Evolutionary conservation across 306 rosid genomes (phyloP), one percentile per base, ranked within the genome.

Genomic region (Trifolium fragiferum): DNA sequence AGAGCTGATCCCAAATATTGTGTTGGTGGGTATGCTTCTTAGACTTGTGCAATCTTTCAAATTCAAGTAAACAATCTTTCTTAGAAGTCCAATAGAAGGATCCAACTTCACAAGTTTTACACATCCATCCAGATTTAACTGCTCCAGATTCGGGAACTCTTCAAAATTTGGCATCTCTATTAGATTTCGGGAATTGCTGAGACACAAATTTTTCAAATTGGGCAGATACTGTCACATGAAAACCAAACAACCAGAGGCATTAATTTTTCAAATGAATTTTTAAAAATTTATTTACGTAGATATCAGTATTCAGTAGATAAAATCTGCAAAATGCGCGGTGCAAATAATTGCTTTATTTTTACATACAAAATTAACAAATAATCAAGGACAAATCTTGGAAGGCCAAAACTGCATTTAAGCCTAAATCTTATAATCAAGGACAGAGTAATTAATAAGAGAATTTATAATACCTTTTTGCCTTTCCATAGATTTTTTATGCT

Each of bases 401-500:
- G n/a, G n/a, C n/a, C n/a, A n/a, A n/a, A n/a, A n/a, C n/a, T n/a
- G n/a, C n/a, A n/a, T n/a, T n/a, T n/a, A n/a, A n/a, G 6, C 15
- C 6, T 14, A 14, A 44, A 44, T 47, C 1, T 15, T 7, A 7
- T 8, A 0, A 8, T 2, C 2, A 8, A 11, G 6, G 10, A 15
- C 4, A 7, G 19, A 47, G 18, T 14, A 47, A 51, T 14, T 16
- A 51, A 53, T 0, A 8, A 15, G 6, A 53, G 4, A 53, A n/a
- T 9, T 53, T 53, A 53, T 3, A 4, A 4, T 40, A 77, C 81
- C 81, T 77, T 77, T 2, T 46, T 37, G 41, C 70, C 81, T 20
- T 69, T n/a, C 76, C 81, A 69, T 10, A 77, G 57, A 23, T 21
- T 21, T 35, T 19, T 49, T 30, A 60, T 38, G 3, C 5, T 60